A percentile compares a stretch with the other conserved stretches of the same genome.
These are phyloP conservation scores for Heliocybe sulcata DNA, from an alignment of 1,284 basidiomycete species.

Conservation along the genomic window DNA sequence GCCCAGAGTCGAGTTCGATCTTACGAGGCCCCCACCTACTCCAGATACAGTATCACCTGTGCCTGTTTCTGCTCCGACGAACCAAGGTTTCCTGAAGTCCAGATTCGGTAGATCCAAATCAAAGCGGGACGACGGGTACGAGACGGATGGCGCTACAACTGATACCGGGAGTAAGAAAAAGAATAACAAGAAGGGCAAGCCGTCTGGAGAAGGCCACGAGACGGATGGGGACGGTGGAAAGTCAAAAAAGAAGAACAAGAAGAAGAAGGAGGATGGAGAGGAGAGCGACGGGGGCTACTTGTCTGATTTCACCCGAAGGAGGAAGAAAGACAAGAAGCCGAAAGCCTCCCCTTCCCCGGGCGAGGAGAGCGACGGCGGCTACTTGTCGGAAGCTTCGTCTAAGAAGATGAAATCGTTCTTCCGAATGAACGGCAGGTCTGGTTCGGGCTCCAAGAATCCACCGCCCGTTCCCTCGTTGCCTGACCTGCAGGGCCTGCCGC, in stretches of 20 bases:
- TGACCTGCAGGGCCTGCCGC: neutral
- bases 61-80: neutral
- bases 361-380: slow-evolving; percentile 14
- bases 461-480: slow-evolving; percentile 27
- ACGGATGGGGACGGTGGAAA: slow-evolving; percentile 26
- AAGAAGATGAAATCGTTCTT: slow-evolving; percentile 25
- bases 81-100: slow-evolving; percentile 31
- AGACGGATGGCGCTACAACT: slow-evolving; percentile 46
- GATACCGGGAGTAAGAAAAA: slow-evolving; percentile 34
- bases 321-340: slow-evolving; percentile 16
- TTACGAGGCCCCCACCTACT: slow-evolving; percentile 2
- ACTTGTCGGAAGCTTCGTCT: slow-evolving; percentile 25
- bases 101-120: slow-evolving; percentile 11
- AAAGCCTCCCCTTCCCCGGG: too few relatives aligned
- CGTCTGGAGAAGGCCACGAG: slow-evolving; percentile 15
- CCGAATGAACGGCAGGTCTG: slow-evolving; percentile 23
- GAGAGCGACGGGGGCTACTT: slow-evolving; percentile 19
- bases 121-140: slow-evolving; percentile 33
- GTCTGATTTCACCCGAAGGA: slow-evolving; percentile 13
- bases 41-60: neutral
- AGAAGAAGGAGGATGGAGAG: slow-evolving; percentile 21
- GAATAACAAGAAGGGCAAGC: slow-evolving; percentile 18
- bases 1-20: neutral
- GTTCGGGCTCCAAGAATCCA: slow-evolving; percentile 13
- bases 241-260: slow-evolving; percentile 14